phyloP scores from a whole-genome alignment of 116 monocot genomes.

The Dioscorea cayenensis region DNA sequence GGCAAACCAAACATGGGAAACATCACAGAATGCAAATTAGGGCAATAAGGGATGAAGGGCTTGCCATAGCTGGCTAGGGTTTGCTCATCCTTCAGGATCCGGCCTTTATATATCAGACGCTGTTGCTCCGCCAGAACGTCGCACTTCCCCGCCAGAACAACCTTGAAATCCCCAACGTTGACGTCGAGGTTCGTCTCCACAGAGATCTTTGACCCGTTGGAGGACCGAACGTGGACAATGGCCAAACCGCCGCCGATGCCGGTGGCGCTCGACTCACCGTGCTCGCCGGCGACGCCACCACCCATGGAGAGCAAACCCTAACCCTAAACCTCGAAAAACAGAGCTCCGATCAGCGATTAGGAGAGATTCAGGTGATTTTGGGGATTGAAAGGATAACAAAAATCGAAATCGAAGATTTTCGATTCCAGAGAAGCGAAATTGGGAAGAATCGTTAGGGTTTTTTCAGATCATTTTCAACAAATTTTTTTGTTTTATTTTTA shows the following conservation, averaged over 20 bases:
- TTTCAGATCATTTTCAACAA: too few species aligned
- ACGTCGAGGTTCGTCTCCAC: slow-evolving; percentile 34
- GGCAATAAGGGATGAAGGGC: not conserved
- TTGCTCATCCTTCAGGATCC: slow-evolving; percentile 77
- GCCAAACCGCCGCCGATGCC: slow-evolving; percentile 11
- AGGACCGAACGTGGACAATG: slow-evolving; percentile 53
- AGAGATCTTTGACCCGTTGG: slow-evolving; percentile 65
- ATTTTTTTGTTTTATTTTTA: too few species aligned
- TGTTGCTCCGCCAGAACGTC: slow-evolving; percentile 56
- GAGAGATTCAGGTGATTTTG: too few species aligned
- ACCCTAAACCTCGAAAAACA: not conserved
- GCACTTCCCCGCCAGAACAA: slow-evolving; percentile 31
- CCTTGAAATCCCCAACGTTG: slow-evolving; percentile 41
- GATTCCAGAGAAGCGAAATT: not conserved
- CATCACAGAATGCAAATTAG: too few species aligned
- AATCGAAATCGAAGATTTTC: not conserved
- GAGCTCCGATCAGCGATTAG: not conserved
- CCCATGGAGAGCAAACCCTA: slow-evolving; percentile 8
- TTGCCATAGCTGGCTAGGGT: slow-evolving; percentile 70
- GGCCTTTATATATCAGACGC: slow-evolving; percentile 73
- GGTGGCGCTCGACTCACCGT: slow-evolving; percentile 1
- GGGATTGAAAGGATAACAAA: not conserved
- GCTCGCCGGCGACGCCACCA: slow-evolving; percentile 12
- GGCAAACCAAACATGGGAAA: too few species aligned
- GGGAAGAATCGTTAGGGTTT: too few species aligned